Conservation (phyloP, 805 yeast species). For the Schizosaccharomyces japonicus region DNA sequence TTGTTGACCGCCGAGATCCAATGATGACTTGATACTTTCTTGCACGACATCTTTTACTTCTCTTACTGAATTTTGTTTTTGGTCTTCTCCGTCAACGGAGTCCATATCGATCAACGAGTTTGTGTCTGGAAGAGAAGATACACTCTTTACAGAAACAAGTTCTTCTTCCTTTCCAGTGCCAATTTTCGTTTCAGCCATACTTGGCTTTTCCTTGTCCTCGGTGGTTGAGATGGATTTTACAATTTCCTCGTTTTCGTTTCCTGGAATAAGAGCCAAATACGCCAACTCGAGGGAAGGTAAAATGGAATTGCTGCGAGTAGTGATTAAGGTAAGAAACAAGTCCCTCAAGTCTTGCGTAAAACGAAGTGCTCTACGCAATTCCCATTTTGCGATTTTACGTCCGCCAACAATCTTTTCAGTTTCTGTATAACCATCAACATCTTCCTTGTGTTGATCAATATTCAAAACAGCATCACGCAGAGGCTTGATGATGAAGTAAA, state of each 20-base stretch:
- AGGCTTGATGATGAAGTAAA: conserved; percentile 68
- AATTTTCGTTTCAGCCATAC: no score
- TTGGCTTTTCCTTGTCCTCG: no score
- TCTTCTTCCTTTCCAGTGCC: no score
- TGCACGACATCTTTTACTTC: not conserved
- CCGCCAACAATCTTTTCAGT: conserved; percentile 59
- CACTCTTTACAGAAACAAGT: no score
- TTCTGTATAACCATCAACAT: conserved; percentile 10
- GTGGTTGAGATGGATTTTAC: no score
- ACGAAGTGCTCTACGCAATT: conserved; percentile 58
- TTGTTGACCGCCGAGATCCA: conserved; percentile 46
- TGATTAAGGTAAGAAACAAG: conserved; percentile 46
- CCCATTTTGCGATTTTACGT: conserved; percentile 50
- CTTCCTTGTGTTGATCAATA: conserved; percentile 20
- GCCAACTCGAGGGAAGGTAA: conserved; percentile 69
- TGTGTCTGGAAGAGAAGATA: no score
- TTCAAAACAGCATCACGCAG: conserved; percentile 39
- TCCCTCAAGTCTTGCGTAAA: conserved; percentile 51
- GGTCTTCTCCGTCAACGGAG: no score
- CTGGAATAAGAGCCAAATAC: conserved; percentile 47
- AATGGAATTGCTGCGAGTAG: conserved; percentile 36
- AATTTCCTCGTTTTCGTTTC: no score
- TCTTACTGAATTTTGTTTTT: no score
- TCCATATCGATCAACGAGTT: no score
- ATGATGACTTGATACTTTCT: conserved; percentile 4